Evolutionary conservation across 306 rosid genomes (phyloP).

Genomic region (Alnus glutinosa): DNA sequence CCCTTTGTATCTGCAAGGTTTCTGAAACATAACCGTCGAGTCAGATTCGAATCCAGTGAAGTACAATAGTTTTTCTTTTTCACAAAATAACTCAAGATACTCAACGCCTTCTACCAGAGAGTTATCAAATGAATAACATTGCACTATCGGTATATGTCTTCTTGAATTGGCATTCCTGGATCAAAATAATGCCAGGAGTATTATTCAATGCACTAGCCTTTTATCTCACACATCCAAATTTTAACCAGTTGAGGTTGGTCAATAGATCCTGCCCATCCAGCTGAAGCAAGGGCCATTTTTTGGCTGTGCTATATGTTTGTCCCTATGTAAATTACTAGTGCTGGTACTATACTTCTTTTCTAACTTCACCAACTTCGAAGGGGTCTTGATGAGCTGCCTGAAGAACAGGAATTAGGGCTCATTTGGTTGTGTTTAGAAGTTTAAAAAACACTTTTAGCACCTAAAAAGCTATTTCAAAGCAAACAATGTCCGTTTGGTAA

Average conservation of each 20-base stretch:
- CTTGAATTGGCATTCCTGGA: neutral
- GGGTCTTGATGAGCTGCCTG: neutral
- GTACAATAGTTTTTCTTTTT: neutral
- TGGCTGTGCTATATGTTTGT: neutral
- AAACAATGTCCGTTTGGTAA: too few species aligned
- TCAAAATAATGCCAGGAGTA: neutral
- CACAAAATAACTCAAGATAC: neutral
- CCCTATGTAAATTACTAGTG: neutral
- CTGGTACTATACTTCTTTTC: neutral
- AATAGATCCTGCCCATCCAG: slow-evolving; percentile 6
- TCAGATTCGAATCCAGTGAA: slow-evolving; percentile 21
- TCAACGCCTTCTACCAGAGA: neutral
- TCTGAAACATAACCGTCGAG: slow-evolving; percentile 25
- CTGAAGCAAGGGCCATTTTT: slow-evolving; percentile 5
- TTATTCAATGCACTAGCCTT: neutral
- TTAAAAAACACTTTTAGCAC: too few species aligned
- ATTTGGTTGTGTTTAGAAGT: neutral
- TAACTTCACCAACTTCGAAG: slow-evolving; percentile 12
- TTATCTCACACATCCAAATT: neutral
- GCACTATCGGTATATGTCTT: neutral
- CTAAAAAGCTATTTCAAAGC: too few species aligned
- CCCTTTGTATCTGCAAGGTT: slow-evolving; percentile 36
- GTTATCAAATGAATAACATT: neutral
- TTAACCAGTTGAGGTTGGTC: neutral
- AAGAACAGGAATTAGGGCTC: neutral